Percentiles rank a stretch among this genome's conserved stretches.
Evolutionary conservation across 352 stramenopile genomes (phyloP).

Genomic region (Globisporangium solare): DNA sequence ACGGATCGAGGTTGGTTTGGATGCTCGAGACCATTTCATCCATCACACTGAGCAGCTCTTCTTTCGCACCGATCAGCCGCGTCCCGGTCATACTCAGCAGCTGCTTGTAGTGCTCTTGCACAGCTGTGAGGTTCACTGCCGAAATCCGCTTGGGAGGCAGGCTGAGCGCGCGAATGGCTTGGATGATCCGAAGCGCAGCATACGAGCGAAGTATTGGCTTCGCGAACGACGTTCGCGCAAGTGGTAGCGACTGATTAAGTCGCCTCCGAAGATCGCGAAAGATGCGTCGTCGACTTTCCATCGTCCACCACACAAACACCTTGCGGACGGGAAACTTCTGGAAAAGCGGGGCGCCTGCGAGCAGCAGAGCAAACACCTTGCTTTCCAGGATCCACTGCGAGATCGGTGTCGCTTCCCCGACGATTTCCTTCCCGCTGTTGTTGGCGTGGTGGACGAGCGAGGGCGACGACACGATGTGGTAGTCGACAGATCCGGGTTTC

Average conservation of each 20-base stretch:
- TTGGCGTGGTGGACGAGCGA: conserved; percentile 56
- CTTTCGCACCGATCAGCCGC: conserved; percentile 63
- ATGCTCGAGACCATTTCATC: conserved; percentile 52
- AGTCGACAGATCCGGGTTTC: conserved; percentile 32
- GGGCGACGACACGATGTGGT: conserved; percentile 63
- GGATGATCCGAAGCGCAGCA: conserved; percentile 30
- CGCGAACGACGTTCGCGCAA: conserved; percentile 35
- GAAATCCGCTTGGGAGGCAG: conserved; percentile 26
- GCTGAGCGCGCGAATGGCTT: conserved; percentile 34
- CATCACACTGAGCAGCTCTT: conserved; percentile 41
- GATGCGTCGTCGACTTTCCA: conserved; percentile 29
- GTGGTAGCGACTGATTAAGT: conserved; percentile 28
- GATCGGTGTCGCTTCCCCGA: conserved; percentile 52
- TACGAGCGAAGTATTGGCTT: conserved; percentile 35
- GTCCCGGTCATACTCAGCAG: conserved; percentile 36
- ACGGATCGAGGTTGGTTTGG: conserved; percentile 30
- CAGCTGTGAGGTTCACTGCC: conserved; percentile 23
- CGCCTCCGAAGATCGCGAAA: conserved; percentile 37
- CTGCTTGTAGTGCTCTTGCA: conserved; percentile 50
- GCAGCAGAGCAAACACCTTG: conserved; percentile 64
- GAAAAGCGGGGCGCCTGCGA: conserved; percentile 68
- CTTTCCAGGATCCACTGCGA: conserved; percentile 72
- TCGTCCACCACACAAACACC: conserved; percentile 46
- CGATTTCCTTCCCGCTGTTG: conserved; percentile 26
- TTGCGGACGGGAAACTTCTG: conserved; percentile 66